A percentile compares a stretch with the other conserved stretches of the same genome.
These are phyloP conservation scores for Solanum chiquidenum DNA, from an alignment of 257 asterid genomes.

Conservation along the genomic window DNA sequence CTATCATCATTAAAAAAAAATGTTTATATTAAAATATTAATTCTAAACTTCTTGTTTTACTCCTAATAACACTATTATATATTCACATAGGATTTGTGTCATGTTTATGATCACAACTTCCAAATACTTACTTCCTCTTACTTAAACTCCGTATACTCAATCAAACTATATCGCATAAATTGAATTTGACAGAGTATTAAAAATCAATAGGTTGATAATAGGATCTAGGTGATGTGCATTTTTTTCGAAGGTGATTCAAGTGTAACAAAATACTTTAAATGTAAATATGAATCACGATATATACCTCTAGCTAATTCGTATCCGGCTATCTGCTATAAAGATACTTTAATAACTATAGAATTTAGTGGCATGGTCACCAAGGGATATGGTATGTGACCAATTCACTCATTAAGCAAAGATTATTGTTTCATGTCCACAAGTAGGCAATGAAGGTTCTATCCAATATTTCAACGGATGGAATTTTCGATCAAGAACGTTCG, in stretches of 20 bases:
- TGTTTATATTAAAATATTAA: neutral
- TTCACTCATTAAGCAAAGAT: neutral
- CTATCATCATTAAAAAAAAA: neutral
- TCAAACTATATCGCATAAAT: neutral
- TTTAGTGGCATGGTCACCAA: neutral
- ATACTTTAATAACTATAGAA: neutral
- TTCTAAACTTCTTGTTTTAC: neutral
- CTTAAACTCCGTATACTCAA: neutral
- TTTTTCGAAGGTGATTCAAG: neutral
- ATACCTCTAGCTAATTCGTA: neutral
- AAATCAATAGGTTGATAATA: neutral
- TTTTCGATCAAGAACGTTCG: rapidly evolving
- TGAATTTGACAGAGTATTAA: neutral
- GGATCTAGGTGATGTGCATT: neutral
- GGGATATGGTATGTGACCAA: neutral
- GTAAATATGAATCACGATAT: neutral
- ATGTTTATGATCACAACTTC: neutral
- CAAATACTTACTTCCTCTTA: neutral
- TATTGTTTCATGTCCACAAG: no score
- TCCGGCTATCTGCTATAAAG: neutral
- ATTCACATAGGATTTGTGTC: neutral
- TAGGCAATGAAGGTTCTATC: no score
- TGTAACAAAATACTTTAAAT: neutral
- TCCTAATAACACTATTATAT: neutral
- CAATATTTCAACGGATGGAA: no score